These are phyloP conservation scores for Yamadazyma takamatsuzukensis DNA, from an alignment of 805 yeast species.

Conservation along the genomic window DNA sequence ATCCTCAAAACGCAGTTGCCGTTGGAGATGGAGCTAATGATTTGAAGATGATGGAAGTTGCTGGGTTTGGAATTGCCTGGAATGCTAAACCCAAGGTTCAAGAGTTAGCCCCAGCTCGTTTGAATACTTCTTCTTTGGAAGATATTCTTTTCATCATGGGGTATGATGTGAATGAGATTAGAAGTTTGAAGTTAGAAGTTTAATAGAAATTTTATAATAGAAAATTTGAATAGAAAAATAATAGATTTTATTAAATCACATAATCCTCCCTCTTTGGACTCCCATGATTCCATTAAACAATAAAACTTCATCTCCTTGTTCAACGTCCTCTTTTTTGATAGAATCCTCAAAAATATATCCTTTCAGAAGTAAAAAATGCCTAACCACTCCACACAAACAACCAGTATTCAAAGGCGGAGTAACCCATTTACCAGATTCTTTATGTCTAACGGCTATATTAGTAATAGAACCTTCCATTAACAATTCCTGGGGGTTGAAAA, in stretches of 20 bases:
- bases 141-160: slow-evolving; percentile 85
- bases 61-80: slow-evolving; percentile 96
- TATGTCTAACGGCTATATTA: slow-evolving; percentile 63
- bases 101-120: slow-evolving; percentile 70
- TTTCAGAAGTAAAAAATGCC: slow-evolving; percentile 59
- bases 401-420: slow-evolving; percentile 82
- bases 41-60: slow-evolving; percentile 82
- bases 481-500: slow-evolving; percentile 51
- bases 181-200: too few relatives aligned
- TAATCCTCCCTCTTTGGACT: slow-evolving; percentile 56
- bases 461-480: slow-evolving; percentile 81
- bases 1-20: slow-evolving; percentile 60
- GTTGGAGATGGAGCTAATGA: slow-evolving; percentile 99
- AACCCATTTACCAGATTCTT: slow-evolving; percentile 51
- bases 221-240: not conserved
- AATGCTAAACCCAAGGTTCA: slow-evolving; percentile 95
- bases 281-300: slow-evolving; percentile 85
- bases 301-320: slow-evolving; percentile 65
- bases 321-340: slow-evolving; percentile 43
- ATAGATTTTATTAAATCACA: not conserved
- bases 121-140: slow-evolving; percentile 68
- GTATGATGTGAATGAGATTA: slow-evolving; percentile 55
- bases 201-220: slow-evolving; percentile 5
- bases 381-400: slow-evolving; percentile 78
- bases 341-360: slow-evolving; percentile 52